phyloP scores from a whole-genome alignment of 2,329 filamentous ascomycete genomes.

The Colletotrichum costaricense region DNA sequence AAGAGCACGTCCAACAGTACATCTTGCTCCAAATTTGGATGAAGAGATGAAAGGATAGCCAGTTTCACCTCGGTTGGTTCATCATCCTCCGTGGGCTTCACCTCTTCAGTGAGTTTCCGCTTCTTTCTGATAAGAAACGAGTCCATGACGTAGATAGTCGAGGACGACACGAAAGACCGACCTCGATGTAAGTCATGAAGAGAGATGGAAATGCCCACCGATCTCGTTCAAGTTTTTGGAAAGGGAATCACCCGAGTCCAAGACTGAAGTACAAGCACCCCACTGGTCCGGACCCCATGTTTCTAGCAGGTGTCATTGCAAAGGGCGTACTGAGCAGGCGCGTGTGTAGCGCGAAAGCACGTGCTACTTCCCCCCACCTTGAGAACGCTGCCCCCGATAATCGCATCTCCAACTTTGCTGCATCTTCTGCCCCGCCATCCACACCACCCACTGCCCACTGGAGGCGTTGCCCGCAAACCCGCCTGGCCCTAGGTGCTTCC shows the following conservation, averaged over 20 bases:
- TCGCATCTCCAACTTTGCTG: conserved; percentile 13
- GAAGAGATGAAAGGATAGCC: conserved; percentile 82
- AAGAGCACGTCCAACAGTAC: conserved; percentile 83
- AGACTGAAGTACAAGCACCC: neutral
- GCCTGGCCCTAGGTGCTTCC: neutral
- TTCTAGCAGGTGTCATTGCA: neutral
- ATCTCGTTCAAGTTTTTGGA: neutral
- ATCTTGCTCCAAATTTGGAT: conserved; percentile 72
- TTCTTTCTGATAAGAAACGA: conserved; percentile 66
- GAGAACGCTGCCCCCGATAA: conserved; percentile 2
- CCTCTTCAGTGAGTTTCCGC: conserved; percentile 53
- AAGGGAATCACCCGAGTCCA: neutral
- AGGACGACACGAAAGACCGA: neutral
- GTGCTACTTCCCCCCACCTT: neutral
- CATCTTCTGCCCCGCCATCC: conserved; percentile 12
- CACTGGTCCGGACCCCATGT: neutral
- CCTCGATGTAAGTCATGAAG: neutral
- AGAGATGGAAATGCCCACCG: too few species aligned
- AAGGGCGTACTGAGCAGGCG: conserved; percentile 15
- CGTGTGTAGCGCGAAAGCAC: conserved; percentile 22
- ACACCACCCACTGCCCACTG: neutral
- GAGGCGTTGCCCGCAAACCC: neutral
- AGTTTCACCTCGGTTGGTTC: conserved; percentile 93
- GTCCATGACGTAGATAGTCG: conserved; percentile 59
- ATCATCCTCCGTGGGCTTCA: conserved; percentile 58